phyloP scores from a whole-genome alignment of 140 eudicot genomes.

The Flaveria floridana region DNA sequence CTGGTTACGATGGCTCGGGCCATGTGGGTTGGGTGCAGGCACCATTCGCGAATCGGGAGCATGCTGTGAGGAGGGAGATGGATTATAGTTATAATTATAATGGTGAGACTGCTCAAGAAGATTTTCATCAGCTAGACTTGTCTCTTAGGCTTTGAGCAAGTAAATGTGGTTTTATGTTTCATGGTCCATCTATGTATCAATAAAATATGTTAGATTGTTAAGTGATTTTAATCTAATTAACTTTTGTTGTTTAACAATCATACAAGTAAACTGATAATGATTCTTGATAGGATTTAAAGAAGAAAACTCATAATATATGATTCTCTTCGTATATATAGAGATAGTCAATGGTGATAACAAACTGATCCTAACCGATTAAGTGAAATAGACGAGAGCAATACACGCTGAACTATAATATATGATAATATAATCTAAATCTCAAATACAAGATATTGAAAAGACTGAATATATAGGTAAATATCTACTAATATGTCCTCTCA shows the following conservation, averaged over 20 bases:
- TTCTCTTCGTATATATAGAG: too few relatives aligned
- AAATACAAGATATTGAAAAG: too few relatives aligned
- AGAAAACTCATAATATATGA: neutral
- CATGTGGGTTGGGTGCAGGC: constrained; percentile 38
- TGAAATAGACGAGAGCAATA: too few relatives aligned
- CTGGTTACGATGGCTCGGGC: constrained; percentile 36
- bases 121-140: constrained; percentile 50
- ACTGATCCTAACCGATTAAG: too few relatives aligned
- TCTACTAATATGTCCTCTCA: too few relatives aligned
- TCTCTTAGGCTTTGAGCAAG: constrained; percentile 50
- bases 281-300: neutral
- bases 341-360: too few relatives aligned
- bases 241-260: neutral
- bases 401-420: too few relatives aligned
- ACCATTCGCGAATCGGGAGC: constrained; percentile 21
- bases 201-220: constrained; percentile 15
- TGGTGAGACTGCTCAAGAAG: constrained; percentile 42
- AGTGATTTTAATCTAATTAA: constrained; percentile 16
- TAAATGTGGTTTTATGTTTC: constrained; percentile 22
- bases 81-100: constrained; percentile 32
- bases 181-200: constrained; percentile 25
- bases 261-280: too few relatives aligned
- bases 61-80: constrained; percentile 24
- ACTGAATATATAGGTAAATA: too few relatives aligned
- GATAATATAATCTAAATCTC: neutral